phyloP scores from a whole-genome alignment of 805 yeast genomes.

The Cyberlindnera veronae region DNA sequence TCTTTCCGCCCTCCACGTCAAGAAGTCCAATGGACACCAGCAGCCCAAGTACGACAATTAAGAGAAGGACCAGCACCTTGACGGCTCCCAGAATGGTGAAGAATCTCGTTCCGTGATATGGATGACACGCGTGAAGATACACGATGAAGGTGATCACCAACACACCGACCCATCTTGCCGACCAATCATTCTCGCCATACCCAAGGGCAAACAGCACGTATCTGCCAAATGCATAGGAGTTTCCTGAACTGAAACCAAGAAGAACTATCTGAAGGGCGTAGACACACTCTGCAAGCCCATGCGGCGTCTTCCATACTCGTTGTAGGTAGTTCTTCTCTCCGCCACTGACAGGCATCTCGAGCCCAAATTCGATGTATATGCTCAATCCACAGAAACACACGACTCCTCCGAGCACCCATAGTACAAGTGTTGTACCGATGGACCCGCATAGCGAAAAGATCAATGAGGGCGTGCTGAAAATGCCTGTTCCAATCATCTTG shows the following conservation, averaged over 20 bases:
- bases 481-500: constrained; percentile 73
- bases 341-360: constrained; percentile 61
- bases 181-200: constrained; percentile 30
- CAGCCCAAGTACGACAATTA: constrained; percentile 47
- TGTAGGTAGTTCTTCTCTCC: constrained; percentile 69
- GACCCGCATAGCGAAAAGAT: constrained; percentile 55
- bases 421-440: constrained; percentile 50
- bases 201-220: constrained; percentile 47
- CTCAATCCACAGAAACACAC: constrained; percentile 52
- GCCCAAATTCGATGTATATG: constrained; percentile 63
- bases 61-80: constrained; percentile 47
- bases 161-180: constrained; percentile 47
- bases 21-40: constrained; percentile 36
- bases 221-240: constrained; percentile 62
- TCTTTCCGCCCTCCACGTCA: constrained; percentile 17
- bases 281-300: constrained; percentile 45
- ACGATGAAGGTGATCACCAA: constrained; percentile 43
- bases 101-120: constrained; percentile 46
- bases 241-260: constrained; percentile 59
- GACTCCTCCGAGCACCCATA: constrained; percentile 63
- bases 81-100: constrained; percentile 53
- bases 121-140: constrained; percentile 45
- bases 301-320: constrained; percentile 52
- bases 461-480: constrained; percentile 64
- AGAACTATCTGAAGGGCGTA: constrained; percentile 53